A percentile compares a stretch with the other conserved stretches of the same genome.
These are phyloP conservation scores for Teratosphaeria destructans DNA, from an alignment of 2,329 filamentous ascomycete genomes.

Conservation along the genomic window DNA sequence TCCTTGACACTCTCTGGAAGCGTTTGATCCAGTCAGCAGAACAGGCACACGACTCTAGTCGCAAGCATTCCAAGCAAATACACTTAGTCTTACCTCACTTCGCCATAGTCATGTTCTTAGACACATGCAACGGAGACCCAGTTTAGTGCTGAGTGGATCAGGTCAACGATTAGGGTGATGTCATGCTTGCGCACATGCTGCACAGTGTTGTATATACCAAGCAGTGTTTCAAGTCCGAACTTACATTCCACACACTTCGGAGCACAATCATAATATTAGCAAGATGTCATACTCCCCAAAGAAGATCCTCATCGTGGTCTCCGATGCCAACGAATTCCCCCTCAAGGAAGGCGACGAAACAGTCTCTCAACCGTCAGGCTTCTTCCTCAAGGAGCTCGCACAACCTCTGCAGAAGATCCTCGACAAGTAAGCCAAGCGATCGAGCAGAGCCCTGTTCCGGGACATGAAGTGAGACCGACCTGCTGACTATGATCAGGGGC, in stretches of 20 bases:
- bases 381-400: conserved; percentile 28
- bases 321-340: neutral
- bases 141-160: neutral
- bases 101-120: neutral
- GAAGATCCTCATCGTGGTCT: neutral
- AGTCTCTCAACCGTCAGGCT: neutral
- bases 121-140: neutral
- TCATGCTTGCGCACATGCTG: neutral
- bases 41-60: neutral
- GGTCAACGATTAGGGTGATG: neutral
- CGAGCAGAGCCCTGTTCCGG: no score
- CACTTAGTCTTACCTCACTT: neutral
- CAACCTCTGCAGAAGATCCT: conserved; percentile 29
- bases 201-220: neutral
- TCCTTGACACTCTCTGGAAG: neutral
- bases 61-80: neutral
- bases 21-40: neutral
- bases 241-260: neutral
- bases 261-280: neutral
- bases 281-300: neutral
- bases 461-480: no score
- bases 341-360: neutral
- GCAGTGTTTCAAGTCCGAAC: neutral
- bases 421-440: conserved; percentile 8
- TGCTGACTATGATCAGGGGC: conserved; percentile 4